phyloP scores from a whole-genome alignment of 148 eudicot genomes.

The Diospyros kaki region DNA sequence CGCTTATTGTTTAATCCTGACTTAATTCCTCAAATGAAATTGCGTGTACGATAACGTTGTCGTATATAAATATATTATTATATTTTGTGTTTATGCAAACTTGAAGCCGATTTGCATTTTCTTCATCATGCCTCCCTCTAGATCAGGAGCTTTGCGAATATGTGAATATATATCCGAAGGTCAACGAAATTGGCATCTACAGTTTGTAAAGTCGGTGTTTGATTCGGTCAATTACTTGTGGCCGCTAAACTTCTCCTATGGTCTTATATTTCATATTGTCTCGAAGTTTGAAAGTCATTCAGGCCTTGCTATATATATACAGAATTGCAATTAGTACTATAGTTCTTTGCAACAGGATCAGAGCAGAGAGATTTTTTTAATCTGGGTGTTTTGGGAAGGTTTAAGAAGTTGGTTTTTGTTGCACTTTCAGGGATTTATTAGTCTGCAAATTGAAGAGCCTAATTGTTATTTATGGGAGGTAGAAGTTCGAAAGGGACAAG shows the following conservation, averaged over 20 bases:
- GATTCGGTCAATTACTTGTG: slow-evolving; percentile 2
- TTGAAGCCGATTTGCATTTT: too few relatives aligned
- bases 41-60: too few relatives aligned
- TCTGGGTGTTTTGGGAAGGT: too few relatives aligned
- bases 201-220: background rate
- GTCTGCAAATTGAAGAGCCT: background rate
- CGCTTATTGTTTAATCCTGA: too few relatives aligned
- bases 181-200: background rate
- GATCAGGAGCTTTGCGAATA: background rate
- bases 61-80: too few relatives aligned
- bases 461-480: slow-evolving; percentile 25
- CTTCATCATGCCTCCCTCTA: too few relatives aligned
- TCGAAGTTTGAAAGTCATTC: background rate
- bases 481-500: slow-evolving; percentile 21
- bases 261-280: background rate
- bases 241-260: slow-evolving; percentile 3
- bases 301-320: background rate
- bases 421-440: background rate
- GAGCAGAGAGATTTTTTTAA: background rate
- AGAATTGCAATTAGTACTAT: background rate
- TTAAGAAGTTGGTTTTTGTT: background rate
- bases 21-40: too few relatives aligned
- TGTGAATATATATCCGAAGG: background rate
- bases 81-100: too few relatives aligned
- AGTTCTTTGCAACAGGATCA: background rate